Evolutionary conservation across 352 stramenopile species (phyloP), one percentile per base, ranked within the genome.

Genomic region (Phytophthora idaei): DNA sequence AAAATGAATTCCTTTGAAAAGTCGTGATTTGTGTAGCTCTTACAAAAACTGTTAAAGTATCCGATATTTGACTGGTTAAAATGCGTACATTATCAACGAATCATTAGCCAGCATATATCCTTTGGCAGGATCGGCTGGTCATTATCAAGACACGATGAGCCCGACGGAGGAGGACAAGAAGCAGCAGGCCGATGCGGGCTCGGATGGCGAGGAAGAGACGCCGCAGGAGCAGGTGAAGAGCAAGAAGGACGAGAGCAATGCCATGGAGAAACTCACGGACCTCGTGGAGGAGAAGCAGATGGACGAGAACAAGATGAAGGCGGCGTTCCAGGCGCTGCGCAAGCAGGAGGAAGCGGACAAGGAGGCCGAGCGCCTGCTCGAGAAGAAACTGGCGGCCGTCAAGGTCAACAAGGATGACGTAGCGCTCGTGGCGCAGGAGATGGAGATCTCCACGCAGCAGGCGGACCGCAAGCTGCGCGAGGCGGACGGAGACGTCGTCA

Each of bases 221-320:
- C 66, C 86, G 37, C 73, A 87, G 68, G 63, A 78, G 53, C 70
- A 75, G 47, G 70, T 74, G 14, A 94, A 94, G 77, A 93, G 80
- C 75, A 85, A 94, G 67, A 83, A 88, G 42, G 88, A 95, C 49
- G 85, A 92, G 68, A 92, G 76, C 67, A 90, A 52, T 47, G 88
- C 88, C 28, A 87, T 95, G 71, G 77, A 94, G 55, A 95, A 93
- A 65, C 81, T 95, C 59, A 93, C 84, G 44, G 88, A 95, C 64
- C 74, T 87, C 31, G 86, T 93, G 42, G 86, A 93, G 73, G 87
- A 95, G 72, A 94, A 92, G 67, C 79, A 92, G 54, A 90, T 95
- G 81, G 88, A 95, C 78, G 85, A 89, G 49, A 90, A 94, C 81
- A 93, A 92, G 76, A 93, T 95, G 85, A 93, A 92, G 67, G 57